Evolutionary conservation across 2,329 filamentous ascomycete species (phyloP), one percentile per base, ranked within the genome.

Genomic region (Colletotrichum destructivum): DNA sequence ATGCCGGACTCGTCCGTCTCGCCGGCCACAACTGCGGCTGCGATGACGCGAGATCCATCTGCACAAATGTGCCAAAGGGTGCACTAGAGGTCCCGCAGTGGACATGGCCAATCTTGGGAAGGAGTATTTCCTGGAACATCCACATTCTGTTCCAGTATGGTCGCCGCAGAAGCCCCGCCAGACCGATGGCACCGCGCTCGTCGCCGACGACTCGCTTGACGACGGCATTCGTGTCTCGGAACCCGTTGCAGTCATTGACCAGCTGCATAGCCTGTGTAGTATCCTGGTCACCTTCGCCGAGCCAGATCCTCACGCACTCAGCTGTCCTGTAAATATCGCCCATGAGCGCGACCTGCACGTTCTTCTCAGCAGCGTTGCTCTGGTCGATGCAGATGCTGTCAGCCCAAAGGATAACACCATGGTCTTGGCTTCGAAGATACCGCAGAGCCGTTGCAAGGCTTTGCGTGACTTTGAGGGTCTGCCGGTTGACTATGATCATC

Each of bases 141-240:
- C 64, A 66, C 46, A 66, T 61, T 8, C 64, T 55, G 9, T 6
- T 52, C 64, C 64, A 66, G 46, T 66, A 66, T 12, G 21, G 38
- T 7, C 51, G 62, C 21, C 38, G n/a, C 2, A 64, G 23, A 3
- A 64, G 49, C 38, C 56, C 62, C 2, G 62, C 23, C 11, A 64
- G 13, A 2, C 46, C 51, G 12, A 15, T 13, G 5, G 38, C 38
- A 0, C 47, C 46, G 11, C 16, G 15, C 21, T 35, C 21, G 47
- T 66, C 35, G 3, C 9, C 7, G 15, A 52, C 11, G 8, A 60
- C 16, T 8, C 21, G 40, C 18, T 42, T n/a, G 2, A 60, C n/a
- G 13, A 42, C 11, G 11, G 52, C 55, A 2, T 9, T 15, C 7
- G 13, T 12, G 12, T 52, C 31, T 16, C 0, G 15, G 46, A 40